phyloP scores from a whole-genome alignment of 1,284 basidiomycete species.

The Afroboletus lepidellus region DNA sequence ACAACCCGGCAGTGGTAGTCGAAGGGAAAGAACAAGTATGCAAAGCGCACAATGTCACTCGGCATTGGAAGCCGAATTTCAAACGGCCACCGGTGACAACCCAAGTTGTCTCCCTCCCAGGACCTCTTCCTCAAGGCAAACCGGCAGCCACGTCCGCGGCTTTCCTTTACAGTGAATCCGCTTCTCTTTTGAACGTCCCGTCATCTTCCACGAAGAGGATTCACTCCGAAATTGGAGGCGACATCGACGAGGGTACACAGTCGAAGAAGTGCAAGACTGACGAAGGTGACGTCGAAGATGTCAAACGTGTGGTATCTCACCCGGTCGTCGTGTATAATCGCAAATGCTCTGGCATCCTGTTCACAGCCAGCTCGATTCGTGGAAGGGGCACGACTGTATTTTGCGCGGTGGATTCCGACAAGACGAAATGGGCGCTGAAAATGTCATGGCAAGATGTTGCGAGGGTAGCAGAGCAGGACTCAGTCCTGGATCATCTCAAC shows the following conservation, averaged over 20 bases:
- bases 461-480: too few species aligned
- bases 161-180: not conserved
- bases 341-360: too few species aligned
- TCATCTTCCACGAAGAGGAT: constrained; percentile 1
- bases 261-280: not conserved
- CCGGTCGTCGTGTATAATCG: too few species aligned
- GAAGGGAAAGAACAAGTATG: not conserved
- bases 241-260: not conserved
- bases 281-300: too few species aligned
- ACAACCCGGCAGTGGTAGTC: constrained; percentile 7
- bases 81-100: not conserved
- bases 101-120: not conserved
- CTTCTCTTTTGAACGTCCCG: not conserved
- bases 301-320: too few species aligned
- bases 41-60: not conserved
- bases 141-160: not conserved
- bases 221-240: not conserved
- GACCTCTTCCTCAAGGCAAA: not conserved
- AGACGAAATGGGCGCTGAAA: too few species aligned
- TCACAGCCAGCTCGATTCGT: too few species aligned
- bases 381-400: too few species aligned
- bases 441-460: too few species aligned
- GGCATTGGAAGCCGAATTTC: not conserved
- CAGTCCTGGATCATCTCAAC: too few species aligned
- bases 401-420: too few species aligned